Evolutionary conservation across 1,139 yeast species (phyloP), one percentile per base, ranked within the genome.

Genomic region (Sugiyamaella novakii): DNA sequence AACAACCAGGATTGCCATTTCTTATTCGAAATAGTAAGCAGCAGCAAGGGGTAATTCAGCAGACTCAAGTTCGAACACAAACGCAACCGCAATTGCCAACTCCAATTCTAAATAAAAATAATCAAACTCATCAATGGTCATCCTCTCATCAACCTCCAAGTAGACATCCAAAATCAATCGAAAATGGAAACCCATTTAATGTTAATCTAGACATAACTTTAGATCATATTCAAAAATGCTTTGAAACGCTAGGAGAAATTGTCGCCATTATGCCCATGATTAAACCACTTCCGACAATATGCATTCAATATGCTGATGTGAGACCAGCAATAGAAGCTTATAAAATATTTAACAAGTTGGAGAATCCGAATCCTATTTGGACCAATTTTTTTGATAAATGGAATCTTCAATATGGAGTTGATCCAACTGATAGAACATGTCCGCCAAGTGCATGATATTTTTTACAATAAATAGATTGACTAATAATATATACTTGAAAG

Each of bases 361-460:
- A 43, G 15, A 14, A 28, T 8, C 22, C 42, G 21, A 18, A 30
- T 29, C 43, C 50, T 2, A 41, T 41, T 8, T 47, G 50, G 50
- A 59, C 70, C 47, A 57, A 57, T n/a, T 79, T 75, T 56, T 86
- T 81, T 59, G 65, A 65, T 6, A 77, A 70, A 5, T 87, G 95
- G 94, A 66, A 72, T 8, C 67, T 84, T 2, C 76, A 81, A 77
- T 87, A 79, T 60, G 88, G 86, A 0, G 76, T 75, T 46, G 95
- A 87, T 62, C 78, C 80, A 1, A 74, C 87, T 5, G 92, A 84
- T 55, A 72, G 70, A 52, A 81, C 78, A 3, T 75, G 79, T 54
- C 62, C 62, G 4, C 48, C 54, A 1, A 29, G 21, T 28, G 43
- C 43, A 28, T 38, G 18, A 36, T 19, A 24, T 6, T 34, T 5